Evolutionary conservation across 1,139 yeast species (phyloP).

Genomic region (Yamadazyma atmosphaerica): DNA sequence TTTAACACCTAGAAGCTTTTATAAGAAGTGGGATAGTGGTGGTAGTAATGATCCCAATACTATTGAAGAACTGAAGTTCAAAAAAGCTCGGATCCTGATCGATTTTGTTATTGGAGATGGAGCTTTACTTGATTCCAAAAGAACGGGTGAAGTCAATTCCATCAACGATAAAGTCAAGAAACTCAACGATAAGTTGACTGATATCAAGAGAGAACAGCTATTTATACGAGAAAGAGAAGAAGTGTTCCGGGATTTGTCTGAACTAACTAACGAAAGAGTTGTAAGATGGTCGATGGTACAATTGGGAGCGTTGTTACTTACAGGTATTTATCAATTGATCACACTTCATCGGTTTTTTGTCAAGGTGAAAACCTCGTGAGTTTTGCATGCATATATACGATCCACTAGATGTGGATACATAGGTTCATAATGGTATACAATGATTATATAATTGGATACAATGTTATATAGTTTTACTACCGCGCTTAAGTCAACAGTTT

Average conservation of each 20-base stretch:
- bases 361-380: conserved; percentile 54
- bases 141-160: conserved; percentile 45
- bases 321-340: conserved; percentile 69
- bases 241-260: conserved; percentile 65
- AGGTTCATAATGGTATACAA: no score
- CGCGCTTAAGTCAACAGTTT: no score
- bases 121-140: conserved; percentile 50
- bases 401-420: no score
- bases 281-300: conserved; percentile 68
- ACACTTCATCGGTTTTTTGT: conserved; percentile 64
- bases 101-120: conserved; percentile 57
- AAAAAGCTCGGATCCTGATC: conserved; percentile 48
- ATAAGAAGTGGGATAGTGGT: conserved; percentile 20
- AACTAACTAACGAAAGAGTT: conserved; percentile 63
- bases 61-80: conserved; percentile 48
- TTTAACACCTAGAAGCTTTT: conserved; percentile 59
- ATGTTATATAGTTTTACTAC: no score
- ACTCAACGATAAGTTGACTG: conserved; percentile 54
- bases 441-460: no score
- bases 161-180: conserved; percentile 54
- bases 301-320: conserved; percentile 51
- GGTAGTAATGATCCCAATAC: conserved; percentile 13
- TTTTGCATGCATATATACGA: no score
- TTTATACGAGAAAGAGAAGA: conserved; percentile 72
- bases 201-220: conserved; percentile 63